Conservation (phyloP, 1,284 basidiomycete genomes). For the Ustilago shanxiensis region DNA sequence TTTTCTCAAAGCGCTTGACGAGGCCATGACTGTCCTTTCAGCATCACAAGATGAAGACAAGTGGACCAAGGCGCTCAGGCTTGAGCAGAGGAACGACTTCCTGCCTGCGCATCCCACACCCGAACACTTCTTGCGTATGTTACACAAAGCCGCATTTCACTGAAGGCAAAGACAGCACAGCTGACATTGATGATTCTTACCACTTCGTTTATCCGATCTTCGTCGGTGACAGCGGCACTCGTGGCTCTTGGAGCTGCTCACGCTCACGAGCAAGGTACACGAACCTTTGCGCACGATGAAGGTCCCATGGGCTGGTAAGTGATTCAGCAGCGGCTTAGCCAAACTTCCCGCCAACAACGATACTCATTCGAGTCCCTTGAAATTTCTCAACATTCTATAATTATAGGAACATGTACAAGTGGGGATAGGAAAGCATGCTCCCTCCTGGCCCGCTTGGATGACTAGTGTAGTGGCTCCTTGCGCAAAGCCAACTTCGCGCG, state of each 20-base stretch:
- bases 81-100: constrained; percentile 39
- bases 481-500: constrained; percentile 38
- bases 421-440: constrained; percentile 31
- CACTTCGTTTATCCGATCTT: neutral
- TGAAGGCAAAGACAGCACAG: neutral
- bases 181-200: constrained; percentile 2
- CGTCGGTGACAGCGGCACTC: constrained; percentile 25
- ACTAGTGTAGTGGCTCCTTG: constrained; percentile 20
- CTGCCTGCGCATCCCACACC: constrained; percentile 42
- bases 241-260: constrained; percentile 45
- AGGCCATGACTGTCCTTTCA: constrained; percentile 35
- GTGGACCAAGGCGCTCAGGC: constrained; percentile 35
- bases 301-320: constrained; percentile 56
- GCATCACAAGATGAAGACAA: constrained; percentile 18
- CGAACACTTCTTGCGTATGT: constrained; percentile 58
- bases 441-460: neutral
- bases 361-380: neutral
- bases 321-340: neutral
- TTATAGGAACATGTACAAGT: constrained; percentile 62
- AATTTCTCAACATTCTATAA: constrained; percentile 17
- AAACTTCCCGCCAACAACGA: neutral
- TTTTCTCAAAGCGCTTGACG: constrained; percentile 42
- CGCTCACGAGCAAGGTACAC: constrained; percentile 41
- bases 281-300: constrained; percentile 39
- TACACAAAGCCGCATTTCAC: neutral